Percentiles rank a stretch among this genome's conserved stretches.
These are phyloP conservation scores for Paralagenidium karlingii DNA, from an alignment of 352 stramenopile genomes.

Conservation along the genomic window DNA sequence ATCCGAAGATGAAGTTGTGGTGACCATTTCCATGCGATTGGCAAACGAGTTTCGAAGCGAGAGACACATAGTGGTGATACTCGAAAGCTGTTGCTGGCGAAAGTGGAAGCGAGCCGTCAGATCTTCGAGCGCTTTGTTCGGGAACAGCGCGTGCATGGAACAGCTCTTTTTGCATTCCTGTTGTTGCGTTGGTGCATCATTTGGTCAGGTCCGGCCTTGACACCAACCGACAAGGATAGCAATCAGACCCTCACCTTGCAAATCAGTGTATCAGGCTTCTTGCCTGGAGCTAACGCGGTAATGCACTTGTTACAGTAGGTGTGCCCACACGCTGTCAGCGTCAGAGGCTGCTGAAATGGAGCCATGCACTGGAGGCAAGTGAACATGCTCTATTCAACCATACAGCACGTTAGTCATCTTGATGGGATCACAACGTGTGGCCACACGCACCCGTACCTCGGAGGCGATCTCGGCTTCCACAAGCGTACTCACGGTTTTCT, in stretches of 20 bases:
- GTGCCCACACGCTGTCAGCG: constrained; percentile 51
- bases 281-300: constrained; percentile 16
- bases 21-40: constrained; percentile 8
- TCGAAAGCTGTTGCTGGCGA: constrained; percentile 50
- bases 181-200: constrained; percentile 5
- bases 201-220: no score
- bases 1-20: no score
- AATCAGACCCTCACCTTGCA: constrained; percentile 22
- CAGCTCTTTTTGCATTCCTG: no score
- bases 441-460: constrained; percentile 14
- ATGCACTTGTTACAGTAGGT: constrained; percentile 55
- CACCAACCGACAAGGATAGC: no score
- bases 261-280: constrained; percentile 23
- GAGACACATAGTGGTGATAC: constrained; percentile 54
- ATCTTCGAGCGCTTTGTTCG: constrained; percentile 53
- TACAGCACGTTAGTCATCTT: not conserved
- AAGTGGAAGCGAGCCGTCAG: constrained; percentile 64
- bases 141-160: constrained; percentile 50
- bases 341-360: constrained; percentile 48
- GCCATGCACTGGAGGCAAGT: constrained; percentile 65
- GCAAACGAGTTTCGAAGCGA: constrained; percentile 48
- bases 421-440: not conserved
- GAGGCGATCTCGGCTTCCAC: constrained; percentile 55
- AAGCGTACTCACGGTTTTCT: constrained; percentile 50
- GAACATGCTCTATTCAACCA: constrained; percentile 56